Evolutionary conservation across 768 basidiomycete genomes (phyloP), one percentile per base, ranked within the genome.

Genomic region (Erythrobasidium yunnanense): DNA sequence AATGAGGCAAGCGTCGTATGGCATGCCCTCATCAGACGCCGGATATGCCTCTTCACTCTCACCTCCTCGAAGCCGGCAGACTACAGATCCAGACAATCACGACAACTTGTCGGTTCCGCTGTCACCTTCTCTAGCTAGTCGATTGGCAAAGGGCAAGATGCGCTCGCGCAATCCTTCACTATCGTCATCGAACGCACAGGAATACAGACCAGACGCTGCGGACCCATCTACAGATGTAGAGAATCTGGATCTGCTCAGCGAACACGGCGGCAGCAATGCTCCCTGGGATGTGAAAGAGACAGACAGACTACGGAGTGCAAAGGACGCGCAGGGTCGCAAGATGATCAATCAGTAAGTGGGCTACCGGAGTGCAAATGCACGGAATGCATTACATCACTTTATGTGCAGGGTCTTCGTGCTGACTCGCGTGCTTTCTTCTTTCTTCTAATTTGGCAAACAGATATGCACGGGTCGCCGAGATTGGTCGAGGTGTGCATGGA

Each of bases 401-500:
- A n/a, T 27, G 33, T 29, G 20, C 6, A 15, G 27, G 34, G 4
- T 13, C 18, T 58, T 7, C 25, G n/a, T 15, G 58, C 45, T 49
- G n/a, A 50, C 34, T 20, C 11, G 17, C n/a, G 27, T 42, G 38
- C n/a, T n/a, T 42, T 42, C 38, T 42, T 42, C 38, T 42, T 42
- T 42, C 38, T 11, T 42, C 23, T 15, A 8, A 11, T 15, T 42
- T 13, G 5, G 18, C 38, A 4, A 22, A n/a, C 34, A 66, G 65
- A 45, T 66, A 66, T 33, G 78, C 84, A 52, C 83, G 90, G 65
- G 79, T 84, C 57, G 80, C 81, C 62, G 82, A 82, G 72, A 84
- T 95, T 22, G 92, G 92, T 22, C 83, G 82, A 66, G 92, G 92
- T 13, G 87, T 89, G 74, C 91, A 95, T 73, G 92, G 92, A 52